These are phyloP conservation scores for Hypoxylon sp. DNA, from an alignment of 2,329 filamentous ascomycete species.

Conservation along the genomic window DNA sequence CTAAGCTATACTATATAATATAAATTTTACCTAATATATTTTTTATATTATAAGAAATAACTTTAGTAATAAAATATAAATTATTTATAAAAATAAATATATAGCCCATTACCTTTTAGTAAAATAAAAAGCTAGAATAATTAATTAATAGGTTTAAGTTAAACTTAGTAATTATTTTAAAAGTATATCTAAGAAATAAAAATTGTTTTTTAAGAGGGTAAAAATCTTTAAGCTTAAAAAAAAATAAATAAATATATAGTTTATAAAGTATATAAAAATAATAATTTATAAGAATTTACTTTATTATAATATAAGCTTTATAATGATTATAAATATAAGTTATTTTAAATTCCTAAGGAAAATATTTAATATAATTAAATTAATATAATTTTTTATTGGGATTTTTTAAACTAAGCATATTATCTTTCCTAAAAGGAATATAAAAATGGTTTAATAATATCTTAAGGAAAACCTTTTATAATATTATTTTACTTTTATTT, in stretches of 20 bases:
- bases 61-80: background rate
- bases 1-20: background rate
- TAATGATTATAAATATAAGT: background rate
- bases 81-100: conserved; percentile 5
- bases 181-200: too few species aligned
- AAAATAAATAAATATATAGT: background rate
- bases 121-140: background rate
- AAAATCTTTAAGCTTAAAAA: background rate
- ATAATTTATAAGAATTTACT: background rate
- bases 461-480: background rate
- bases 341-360: background rate
- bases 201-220: conserved; percentile 6
- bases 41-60: background rate
- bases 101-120: background rate
- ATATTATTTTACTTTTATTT: background rate
- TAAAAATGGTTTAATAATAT: background rate
- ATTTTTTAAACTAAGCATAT: background rate
- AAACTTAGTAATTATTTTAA: conserved; percentile 5
- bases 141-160: conserved; percentile 7
- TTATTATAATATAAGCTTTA: background rate
- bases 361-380: background rate
- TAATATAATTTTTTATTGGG: background rate
- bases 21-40: background rate
- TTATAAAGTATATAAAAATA: background rate
- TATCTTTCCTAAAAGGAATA: background rate